These are phyloP conservation scores for Coemansia aciculifera DNA, from an alignment of 192 early-diverging fungal genomes.

Conservation along the genomic window DNA sequence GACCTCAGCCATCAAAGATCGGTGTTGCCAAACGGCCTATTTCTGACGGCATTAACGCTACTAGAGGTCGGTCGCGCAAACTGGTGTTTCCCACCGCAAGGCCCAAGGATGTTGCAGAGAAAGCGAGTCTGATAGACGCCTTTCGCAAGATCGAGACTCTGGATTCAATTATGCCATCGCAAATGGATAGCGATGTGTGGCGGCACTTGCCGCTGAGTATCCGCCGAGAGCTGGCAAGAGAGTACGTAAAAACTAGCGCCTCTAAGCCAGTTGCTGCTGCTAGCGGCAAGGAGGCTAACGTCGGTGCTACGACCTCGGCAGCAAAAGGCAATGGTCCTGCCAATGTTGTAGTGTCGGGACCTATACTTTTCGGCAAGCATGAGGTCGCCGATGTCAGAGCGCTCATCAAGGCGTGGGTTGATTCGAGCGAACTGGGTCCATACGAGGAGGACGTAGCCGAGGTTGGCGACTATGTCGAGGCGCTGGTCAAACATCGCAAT, in stretches of 20 bases:
- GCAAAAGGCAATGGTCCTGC: background rate
- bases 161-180: conserved; percentile 46
- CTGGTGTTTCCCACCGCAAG: conserved; percentile 8
- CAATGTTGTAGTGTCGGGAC: conserved; percentile 6
- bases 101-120: background rate
- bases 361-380: conserved; percentile 26
- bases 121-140: conserved; percentile 26
- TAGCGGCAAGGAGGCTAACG: background rate
- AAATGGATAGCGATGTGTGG: conserved; percentile 44
- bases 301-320: background rate
- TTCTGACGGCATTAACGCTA: background rate
- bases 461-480: conserved; percentile 34
- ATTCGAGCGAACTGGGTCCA: conserved; percentile 19
- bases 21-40: background rate
- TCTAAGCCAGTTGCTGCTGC: background rate
- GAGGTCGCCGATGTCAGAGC: conserved; percentile 13
- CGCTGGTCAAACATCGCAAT: conserved; percentile 24
- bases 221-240: conserved; percentile 39
- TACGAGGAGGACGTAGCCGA: conserved; percentile 31
- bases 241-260: conserved; percentile 22
- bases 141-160: conserved; percentile 34
- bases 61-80: conserved; percentile 33
- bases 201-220: conserved; percentile 28
- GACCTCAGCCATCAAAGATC: background rate
- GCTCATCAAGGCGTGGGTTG: conserved; percentile 32